Base-by-base conservation (phyloP, 345 rosid genomes). In the Lepidium africanum region DNA sequence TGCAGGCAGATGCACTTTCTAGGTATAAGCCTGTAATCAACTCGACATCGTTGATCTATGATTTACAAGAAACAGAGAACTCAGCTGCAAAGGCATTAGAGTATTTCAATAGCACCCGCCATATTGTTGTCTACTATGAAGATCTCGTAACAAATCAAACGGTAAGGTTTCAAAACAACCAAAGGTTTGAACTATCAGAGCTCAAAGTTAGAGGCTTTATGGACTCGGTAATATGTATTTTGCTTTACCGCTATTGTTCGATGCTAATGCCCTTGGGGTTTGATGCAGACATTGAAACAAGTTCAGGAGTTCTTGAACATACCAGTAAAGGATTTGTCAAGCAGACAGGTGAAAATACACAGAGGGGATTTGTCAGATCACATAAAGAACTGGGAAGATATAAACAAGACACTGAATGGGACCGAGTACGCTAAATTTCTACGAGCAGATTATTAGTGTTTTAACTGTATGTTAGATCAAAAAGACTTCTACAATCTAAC, bases 281-380 rank as follows among this genome's bases (percentile, higher is more conserved):
- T 64, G 51, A 51, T 72, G 78, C 90, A 94, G 99, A 91, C 71
- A 79, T 78, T 91, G 59, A 67, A 80, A 53, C 88, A 87, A 37
- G 97, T 91, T 65, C 90, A 82, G 48, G 85, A 82, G 67, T 94
- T 91, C 68, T 78, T 94, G 38, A 76, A 83, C 77, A 79, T 94
- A 36, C 97, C 96, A 0, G 46, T 35, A 63, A 81, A 78, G 86
- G 69, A 82, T 47, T 72, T 94, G 65, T 81, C 65, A 5, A 94
- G 97, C 67, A 89, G 87, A 21, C 99, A 94, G 57, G 91, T 94
- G 49, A 94, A 94, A 38, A 94, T 94, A 77, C 99, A 94, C 73
- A 82, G 79, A 67, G 99, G 97, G 51, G 75, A 82, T 4, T 72
- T 94, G 39, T 81, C 93, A 0, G 88, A 80, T 41, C 90, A 81